Evolutionary conservation across 495 filamentous ascomycete genomes (phyloP).

Genomic region (Cercophora scortea): DNA sequence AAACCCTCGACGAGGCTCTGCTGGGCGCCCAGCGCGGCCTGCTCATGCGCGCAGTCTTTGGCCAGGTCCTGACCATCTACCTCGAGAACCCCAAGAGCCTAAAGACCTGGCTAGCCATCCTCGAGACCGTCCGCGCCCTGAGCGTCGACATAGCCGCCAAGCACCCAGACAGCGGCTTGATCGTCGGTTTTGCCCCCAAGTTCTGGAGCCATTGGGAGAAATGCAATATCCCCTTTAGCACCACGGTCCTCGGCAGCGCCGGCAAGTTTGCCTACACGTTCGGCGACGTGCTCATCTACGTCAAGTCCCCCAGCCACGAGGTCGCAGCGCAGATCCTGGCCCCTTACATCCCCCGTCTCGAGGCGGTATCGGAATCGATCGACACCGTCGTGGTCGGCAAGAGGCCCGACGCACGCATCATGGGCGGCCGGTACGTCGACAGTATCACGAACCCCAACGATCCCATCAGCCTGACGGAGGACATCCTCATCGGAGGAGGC

Average conservation of each 20-base stretch:
- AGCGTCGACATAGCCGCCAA: background rate
- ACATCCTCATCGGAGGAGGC: background rate
- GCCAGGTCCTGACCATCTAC: background rate
- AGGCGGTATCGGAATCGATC: background rate
- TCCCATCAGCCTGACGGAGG: background rate
- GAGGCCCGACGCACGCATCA: background rate
- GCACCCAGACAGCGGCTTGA: background rate
- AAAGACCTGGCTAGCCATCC: background rate
- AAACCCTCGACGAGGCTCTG: background rate
- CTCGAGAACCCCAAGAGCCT: background rate
- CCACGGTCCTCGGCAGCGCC: background rate
- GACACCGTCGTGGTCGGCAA: background rate
- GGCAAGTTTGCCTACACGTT: background rate
- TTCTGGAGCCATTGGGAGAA: background rate
- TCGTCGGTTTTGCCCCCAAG: background rate
- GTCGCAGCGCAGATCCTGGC: background rate
- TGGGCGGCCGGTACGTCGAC: background rate
- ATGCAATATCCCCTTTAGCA: background rate
- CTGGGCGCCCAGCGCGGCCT: background rate
- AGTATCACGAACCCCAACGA: constrained; percentile 1
- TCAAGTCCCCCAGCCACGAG: background rate
- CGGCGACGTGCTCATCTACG: background rate
- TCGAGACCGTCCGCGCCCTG: too few species aligned
- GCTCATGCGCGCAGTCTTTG: background rate
- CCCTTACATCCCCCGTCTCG: background rate